Evolutionary conservation across 2,329 filamentous ascomycete species (phyloP), one percentile per base, ranked within the genome.

Genomic region (Nothophaeocryptopus gaeumannii): DNA sequence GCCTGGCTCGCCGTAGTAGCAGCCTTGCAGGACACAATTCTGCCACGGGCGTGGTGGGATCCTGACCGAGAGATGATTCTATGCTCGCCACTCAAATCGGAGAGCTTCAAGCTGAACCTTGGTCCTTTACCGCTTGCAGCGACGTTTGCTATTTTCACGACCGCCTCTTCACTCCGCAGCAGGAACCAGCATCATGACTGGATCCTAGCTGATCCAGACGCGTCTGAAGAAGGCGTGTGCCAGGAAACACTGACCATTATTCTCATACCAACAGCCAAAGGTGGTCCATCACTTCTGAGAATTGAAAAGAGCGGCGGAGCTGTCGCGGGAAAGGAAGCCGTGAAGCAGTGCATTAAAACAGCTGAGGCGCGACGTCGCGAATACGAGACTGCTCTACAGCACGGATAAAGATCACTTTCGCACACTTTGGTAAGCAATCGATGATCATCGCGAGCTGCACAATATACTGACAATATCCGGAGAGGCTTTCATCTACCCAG

Each of bases 151-250:
- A 83, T 96, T 8, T 95, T 96, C 65, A 83, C 80, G 39, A 84
- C 84, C 59, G 67, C 61, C 56, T 60, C 70, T 43, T 61, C 69
- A 71, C 59, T 77, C 71, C 57, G 78, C 75, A 63, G 78, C 76
- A 64, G 51, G 47, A 62, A 58, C 52, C 67, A 66, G 56, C 54
- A 59, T 12, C 61, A 65, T 49, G 66, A 50, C 39, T 95, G 90
- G 89, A 74, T 96, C 2, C 71, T 99, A 50, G 82, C 87, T 5
- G 93, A 99, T 72, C 89, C 89, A 2, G 93, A 99, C 72, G 81
- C 83, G 15, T 85, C 95, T 60, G 93, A 99, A 73, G 93, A 97
- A 73, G 81, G 80, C 8, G 72, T 95, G 37, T 95, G 89, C 65
- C 78, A 84, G 54, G 93, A 99, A 76, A 79, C 72, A n/a, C 75